Evolutionary conservation across 2,329 filamentous ascomycete genomes (phyloP).

Genomic region (Fusarium haematococcum): DNA sequence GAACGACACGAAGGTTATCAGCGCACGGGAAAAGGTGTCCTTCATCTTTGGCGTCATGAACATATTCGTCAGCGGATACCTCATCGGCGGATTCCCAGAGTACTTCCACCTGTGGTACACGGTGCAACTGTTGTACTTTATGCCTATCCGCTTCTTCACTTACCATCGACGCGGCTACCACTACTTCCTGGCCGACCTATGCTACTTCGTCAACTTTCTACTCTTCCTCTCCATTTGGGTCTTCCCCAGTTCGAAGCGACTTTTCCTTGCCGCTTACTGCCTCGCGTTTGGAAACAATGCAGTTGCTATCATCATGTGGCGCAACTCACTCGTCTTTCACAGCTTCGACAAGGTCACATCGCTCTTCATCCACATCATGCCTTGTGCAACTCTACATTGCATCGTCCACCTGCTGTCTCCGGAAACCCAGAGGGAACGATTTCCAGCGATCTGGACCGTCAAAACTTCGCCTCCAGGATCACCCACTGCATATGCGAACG

Average conservation of each 20-base stretch:
- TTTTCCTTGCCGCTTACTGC: constrained; percentile 93
- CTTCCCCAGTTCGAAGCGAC: constrained; percentile 88
- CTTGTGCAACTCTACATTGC: constrained; percentile 91
- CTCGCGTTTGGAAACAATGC: constrained; percentile 97
- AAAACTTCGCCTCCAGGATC: constrained; percentile 76
- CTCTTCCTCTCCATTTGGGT: constrained; percentile 86
- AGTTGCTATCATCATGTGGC: constrained; percentile 98
- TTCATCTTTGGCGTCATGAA: constrained; percentile 98
- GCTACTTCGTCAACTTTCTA: constrained; percentile 97
- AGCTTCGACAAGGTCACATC: constrained; percentile 98
- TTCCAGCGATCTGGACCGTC: constrained; percentile 88
- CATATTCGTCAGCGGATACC: constrained; percentile 95
- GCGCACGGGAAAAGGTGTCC: constrained; percentile 89
- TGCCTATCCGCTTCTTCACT: constrained; percentile 93
- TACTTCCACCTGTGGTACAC: constrained; percentile 96
- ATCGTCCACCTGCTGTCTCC: constrained; percentile 84
- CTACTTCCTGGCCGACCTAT: constrained; percentile 97
- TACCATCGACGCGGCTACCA: constrained; percentile 94
- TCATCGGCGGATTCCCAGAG: constrained; percentile 87
- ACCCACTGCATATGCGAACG: constrained; percentile 80
- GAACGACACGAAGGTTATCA: constrained; percentile 91
- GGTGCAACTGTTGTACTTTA: constrained; percentile 88
- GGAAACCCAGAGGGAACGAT: constrained; percentile 74
- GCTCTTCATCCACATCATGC: constrained; percentile 99
- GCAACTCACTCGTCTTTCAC: constrained; percentile 98